Evolutionary conservation across 257 asterid genomes (phyloP), one percentile per base, ranked within the genome.

Genomic region (Thymus quinquecostatus): DNA sequence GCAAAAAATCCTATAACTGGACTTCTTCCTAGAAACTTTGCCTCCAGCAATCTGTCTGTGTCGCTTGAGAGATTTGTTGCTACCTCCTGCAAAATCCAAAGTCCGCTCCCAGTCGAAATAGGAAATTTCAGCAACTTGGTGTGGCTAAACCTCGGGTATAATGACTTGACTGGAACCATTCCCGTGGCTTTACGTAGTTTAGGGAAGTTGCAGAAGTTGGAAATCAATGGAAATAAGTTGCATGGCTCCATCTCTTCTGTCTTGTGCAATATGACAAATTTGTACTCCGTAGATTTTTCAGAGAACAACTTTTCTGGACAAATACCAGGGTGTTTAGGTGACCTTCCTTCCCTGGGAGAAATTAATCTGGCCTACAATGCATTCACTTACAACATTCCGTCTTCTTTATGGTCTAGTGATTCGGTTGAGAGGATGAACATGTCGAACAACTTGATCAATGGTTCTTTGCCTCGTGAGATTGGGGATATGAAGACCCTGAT

Each of bases 261-360:
- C 21, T 53, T 68, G 3, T 68, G 72, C 54, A 54, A 40, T 7
- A 11, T 68, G 54, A 53, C 11, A 1, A 54, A 10, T 68, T 33
- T 68, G 11, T 38, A 36, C 9, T 10, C 6, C 0, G 40, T 68
- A 5, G 28, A 29, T 68, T 1, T 54, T 1, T 10, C 9, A 2
- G 7, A 27, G 1, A 68, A 68, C 41, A 40, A 13, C 40, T 68
- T 68, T 4, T 38, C 53, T 4, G 72, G 72, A 7, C 11, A 27
- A 10, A 5, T 68, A 2, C 72, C 72, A 8, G 2, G 29, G 13
- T 68, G 72, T 68, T 38, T 68, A 40, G 72, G 72, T 5, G 27
- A 21, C 4, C 29, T 68, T 51, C 40, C 63, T 27, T 8, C 6
- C 14, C 27, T 68, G 64, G 13, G 63, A 54, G 64, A 68, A 40